Conservation (phyloP, 1,139 yeast genomes). For the Kazachstania sp. region DNA sequence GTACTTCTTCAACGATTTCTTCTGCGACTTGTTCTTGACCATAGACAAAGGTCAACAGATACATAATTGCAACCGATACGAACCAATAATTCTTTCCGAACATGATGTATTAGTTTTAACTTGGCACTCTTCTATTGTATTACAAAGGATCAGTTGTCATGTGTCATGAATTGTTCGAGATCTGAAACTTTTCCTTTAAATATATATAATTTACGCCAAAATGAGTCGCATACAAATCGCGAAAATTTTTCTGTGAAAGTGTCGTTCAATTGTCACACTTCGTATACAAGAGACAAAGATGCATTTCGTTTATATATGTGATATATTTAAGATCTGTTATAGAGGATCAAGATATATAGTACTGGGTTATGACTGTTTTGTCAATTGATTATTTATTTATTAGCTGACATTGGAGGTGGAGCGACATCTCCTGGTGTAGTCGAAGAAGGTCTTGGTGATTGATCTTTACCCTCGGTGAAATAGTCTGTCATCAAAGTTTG, state of each 20-base stretch:
- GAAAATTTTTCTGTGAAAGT: background rate
- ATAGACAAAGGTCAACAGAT: background rate
- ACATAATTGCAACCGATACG: background rate
- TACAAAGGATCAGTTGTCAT: no score
- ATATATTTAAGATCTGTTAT: background rate
- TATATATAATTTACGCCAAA: no score
- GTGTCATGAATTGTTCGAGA: no score
- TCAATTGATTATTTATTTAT: no score
- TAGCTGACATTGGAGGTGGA: slow-evolving; percentile 22
- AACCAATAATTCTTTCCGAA: no score
- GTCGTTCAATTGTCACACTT: no score
- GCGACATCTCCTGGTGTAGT: slow-evolving; percentile 17
- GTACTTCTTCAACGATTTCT: background rate
- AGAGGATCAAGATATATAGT: background rate
- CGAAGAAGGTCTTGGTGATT: slow-evolving; percentile 19
- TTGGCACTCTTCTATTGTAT: no score
- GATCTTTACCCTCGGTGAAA: slow-evolving; percentile 33
- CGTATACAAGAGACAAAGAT: no score
- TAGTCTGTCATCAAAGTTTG: slow-evolving; percentile 29
- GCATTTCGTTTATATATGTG: background rate
- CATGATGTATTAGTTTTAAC: no score
- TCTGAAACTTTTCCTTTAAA: no score
- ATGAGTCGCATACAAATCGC: background rate
- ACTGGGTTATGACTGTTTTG: background rate
- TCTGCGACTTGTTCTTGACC: slow-evolving; percentile 33